phyloP scores from a whole-genome alignment of 768 basidiomycete genomes.

The Collybia nuda region DNA sequence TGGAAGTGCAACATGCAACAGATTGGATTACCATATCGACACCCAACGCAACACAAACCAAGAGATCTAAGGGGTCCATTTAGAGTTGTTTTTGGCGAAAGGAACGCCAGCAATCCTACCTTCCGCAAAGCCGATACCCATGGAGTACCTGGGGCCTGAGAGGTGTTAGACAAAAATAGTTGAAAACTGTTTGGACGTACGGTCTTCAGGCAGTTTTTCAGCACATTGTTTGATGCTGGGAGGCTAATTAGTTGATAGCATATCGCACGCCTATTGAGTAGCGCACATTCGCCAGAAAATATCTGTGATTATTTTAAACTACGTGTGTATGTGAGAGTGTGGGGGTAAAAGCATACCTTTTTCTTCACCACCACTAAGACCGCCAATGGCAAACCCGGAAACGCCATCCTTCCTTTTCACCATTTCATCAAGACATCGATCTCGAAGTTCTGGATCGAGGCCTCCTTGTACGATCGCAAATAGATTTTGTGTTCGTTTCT shows the following conservation, averaged over 20 bases:
- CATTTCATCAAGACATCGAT: conserved; percentile 82
- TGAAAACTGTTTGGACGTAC: conserved; percentile 40
- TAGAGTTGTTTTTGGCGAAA: not conserved
- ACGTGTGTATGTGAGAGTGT: conserved; percentile 3
- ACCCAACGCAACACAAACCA: conserved; percentile 90
- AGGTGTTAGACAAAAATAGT: conserved; percentile 10
- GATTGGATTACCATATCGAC: conserved; percentile 74
- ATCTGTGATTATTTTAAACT: conserved; percentile 39
- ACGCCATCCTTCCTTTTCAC: conserved; percentile 69
- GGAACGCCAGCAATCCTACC: conserved; percentile 39
- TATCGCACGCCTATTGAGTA: too few relatives aligned
- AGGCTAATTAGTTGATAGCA: not conserved
- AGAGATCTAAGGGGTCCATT: conserved; percentile 53
- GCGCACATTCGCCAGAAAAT: conserved; percentile 83
- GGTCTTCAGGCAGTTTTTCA: conserved; percentile 73
- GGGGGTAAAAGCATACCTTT: conserved; percentile 56
- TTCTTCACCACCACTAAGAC: conserved; percentile 88
- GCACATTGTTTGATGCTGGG: conserved; percentile 80
- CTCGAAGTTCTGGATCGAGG: conserved; percentile 66
- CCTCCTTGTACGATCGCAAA: conserved; percentile 95
- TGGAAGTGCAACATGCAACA: not conserved
- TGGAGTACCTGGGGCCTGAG: conserved; percentile 83
- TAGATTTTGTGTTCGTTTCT: conserved; percentile 68
- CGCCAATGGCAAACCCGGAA: conserved; percentile 91
- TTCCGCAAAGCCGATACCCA: conserved; percentile 94